Evolutionary conservation across 129 eudicot species (phyloP).

Genomic region (Cynara cardunculus): DNA sequence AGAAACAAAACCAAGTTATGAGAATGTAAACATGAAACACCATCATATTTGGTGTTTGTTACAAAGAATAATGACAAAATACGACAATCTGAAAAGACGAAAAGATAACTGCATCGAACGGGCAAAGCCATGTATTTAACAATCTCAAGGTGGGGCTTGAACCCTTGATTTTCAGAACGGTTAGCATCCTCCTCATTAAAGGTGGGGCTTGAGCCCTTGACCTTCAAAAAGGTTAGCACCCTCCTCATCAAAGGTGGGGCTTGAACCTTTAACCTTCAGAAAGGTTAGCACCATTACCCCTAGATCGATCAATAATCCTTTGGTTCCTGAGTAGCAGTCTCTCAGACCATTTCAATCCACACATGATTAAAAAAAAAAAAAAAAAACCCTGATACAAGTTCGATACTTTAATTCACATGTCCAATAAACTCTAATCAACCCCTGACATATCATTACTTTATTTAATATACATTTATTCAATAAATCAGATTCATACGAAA

Average conservation of each 20-base stretch:
- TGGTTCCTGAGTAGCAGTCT: background rate
- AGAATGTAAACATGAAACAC: no score
- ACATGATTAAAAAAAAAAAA: background rate
- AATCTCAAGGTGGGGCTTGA: no score
- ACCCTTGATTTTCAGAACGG: no score
- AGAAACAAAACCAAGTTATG: background rate
- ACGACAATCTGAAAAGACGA: background rate
- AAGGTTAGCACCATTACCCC: background rate
- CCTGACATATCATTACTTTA: background rate
- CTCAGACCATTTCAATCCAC: background rate
- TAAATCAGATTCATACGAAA: no score
- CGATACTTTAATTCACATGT: background rate
- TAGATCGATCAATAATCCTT: background rate
- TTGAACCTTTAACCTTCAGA: background rate
- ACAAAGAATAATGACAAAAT: background rate
- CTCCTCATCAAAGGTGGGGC: background rate
- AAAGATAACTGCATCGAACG: background rate
- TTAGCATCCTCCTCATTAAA: background rate
- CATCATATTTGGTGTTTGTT: no score
- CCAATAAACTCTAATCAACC: background rate
- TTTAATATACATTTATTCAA: background rate
- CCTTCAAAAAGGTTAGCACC: no score
- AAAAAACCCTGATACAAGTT: background rate
- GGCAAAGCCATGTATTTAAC: background rate
- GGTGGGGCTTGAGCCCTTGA: no score